These are phyloP conservation scores for Luzula sylvatica DNA, from an alignment of 176 grass and related monocot genomes.

Conservation along the genomic window DNA sequence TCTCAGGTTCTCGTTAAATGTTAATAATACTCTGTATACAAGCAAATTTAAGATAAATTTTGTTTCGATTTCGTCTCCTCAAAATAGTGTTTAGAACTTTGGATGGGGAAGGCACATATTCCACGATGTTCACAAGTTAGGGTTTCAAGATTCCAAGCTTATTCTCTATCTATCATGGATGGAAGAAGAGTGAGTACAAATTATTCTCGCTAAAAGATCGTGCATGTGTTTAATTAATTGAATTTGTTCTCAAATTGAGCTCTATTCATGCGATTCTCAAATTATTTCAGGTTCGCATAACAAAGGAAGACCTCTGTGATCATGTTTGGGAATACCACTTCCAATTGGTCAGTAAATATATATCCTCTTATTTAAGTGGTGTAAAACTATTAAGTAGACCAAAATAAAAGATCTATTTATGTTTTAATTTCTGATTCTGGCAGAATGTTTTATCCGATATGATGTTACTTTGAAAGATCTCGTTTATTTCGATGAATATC, in stretches of 20 bases:
- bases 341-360: slow-evolving; percentile 45
- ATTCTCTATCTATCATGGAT: slow-evolving; percentile 75
- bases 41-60: slow-evolving; percentile 18
- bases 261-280: background rate
- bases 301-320: slow-evolving; percentile 73
- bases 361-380: no score
- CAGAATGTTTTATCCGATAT: no score
- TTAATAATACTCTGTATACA: no score
- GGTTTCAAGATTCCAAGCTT: slow-evolving; percentile 52
- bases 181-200: slow-evolving; percentile 54
- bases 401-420: no score
- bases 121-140: slow-evolving; percentile 35
- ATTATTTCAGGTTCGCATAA: slow-evolving; percentile 56
- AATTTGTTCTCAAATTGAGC: background rate
- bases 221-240: background rate
- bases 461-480: no score
- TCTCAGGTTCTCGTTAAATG: background rate
- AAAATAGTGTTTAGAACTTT: slow-evolving; percentile 54
- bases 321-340: slow-evolving; percentile 84
- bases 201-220: background rate
- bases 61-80: slow-evolving; percentile 2
- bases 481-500: no score
- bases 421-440: no score
- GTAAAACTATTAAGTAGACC: no score
- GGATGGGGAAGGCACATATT: slow-evolving; percentile 68